Evolutionary conservation across 2,329 filamentous ascomycete species (phyloP).

Genomic region (Ophiosphaerella narmari): DNA sequence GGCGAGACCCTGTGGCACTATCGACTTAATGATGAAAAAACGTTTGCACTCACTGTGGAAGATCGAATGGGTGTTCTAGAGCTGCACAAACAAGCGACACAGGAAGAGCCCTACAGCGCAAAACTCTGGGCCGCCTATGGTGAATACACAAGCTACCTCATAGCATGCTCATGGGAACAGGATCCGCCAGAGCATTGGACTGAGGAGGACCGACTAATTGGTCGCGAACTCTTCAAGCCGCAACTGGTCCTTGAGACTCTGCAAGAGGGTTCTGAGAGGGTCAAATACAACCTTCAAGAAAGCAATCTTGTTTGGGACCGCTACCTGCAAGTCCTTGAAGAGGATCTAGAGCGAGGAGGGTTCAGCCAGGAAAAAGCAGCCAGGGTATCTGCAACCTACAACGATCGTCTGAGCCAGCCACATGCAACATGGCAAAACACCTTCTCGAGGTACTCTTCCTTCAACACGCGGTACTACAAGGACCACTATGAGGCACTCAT

Average conservation of each 20-base stretch:
- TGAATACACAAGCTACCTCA: constrained; percentile 75
- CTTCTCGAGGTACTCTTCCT: constrained; percentile 73
- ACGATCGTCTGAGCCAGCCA: constrained; percentile 71
- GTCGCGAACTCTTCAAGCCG: constrained; percentile 72
- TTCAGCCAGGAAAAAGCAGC: constrained; percentile 60
- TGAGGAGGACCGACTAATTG: constrained; percentile 70
- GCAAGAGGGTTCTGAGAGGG: constrained; percentile 72
- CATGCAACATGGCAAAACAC: constrained; percentile 78
- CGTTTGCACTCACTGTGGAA: constrained; percentile 64
- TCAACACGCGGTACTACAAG: constrained; percentile 73
- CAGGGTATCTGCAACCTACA: constrained; percentile 70
- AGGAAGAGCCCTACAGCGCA: constrained; percentile 73
- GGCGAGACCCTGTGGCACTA: constrained; percentile 79
- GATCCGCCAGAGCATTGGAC: constrained; percentile 56
- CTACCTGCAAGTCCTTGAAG: constrained; percentile 73
- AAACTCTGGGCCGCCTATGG: constrained; percentile 78
- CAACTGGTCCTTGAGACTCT: constrained; percentile 70
- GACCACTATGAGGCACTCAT: constrained; percentile 75
- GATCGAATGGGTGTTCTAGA: constrained; percentile 72
- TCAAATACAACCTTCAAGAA: constrained; percentile 74
- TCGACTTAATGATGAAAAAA: constrained; percentile 74
- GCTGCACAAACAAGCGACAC: constrained; percentile 70
- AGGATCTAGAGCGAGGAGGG: constrained; percentile 64
- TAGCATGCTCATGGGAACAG: constrained; percentile 64
- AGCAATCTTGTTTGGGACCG: constrained; percentile 81